These are phyloP conservation scores for Lipomyces spencermartinsiae DNA, from an alignment of 805 yeast genomes.

Conservation along the genomic window DNA sequence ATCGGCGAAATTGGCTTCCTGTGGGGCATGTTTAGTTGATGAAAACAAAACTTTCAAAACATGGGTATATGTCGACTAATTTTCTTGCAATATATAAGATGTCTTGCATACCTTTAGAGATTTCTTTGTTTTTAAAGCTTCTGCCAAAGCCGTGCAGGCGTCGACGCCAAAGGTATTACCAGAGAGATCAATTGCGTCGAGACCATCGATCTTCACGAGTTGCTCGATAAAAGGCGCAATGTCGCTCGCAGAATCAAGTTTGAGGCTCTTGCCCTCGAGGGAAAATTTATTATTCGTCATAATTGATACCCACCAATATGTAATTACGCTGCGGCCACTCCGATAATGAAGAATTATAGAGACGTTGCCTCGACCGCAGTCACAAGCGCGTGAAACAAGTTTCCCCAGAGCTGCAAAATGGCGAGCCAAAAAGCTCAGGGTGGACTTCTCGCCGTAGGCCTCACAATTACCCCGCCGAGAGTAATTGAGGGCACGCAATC, in stretches of 20 bases:
- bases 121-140: slow-evolving; percentile 52
- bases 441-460: not conserved
- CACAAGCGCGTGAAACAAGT: not conserved
- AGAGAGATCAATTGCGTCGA: slow-evolving; percentile 73
- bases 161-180: slow-evolving; percentile 96
- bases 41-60: not conserved
- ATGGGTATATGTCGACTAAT: not conserved
- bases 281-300: slow-evolving; percentile 25
- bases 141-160: slow-evolving; percentile 76
- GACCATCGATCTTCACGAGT: slow-evolving; percentile 47
- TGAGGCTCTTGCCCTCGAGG: slow-evolving; percentile 44
- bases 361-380: not conserved
- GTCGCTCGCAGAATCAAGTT: slow-evolving; percentile 74
- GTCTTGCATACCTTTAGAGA: slow-evolving; percentile 50
- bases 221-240: slow-evolving; percentile 72
- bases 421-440: not conserved
- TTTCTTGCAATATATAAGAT: not conserved
- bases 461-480: not conserved
- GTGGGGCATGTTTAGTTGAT: not conserved
- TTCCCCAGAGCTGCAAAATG: not conserved
- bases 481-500: not conserved
- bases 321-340: not conserved
- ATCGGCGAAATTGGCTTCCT: slow-evolving; percentile 73
- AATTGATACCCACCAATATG: not conserved
- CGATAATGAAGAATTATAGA: not conserved